These are phyloP conservation scores for Artemisia annua DNA, from an alignment of 129 eudicot genomes.

Conservation along the genomic window DNA sequence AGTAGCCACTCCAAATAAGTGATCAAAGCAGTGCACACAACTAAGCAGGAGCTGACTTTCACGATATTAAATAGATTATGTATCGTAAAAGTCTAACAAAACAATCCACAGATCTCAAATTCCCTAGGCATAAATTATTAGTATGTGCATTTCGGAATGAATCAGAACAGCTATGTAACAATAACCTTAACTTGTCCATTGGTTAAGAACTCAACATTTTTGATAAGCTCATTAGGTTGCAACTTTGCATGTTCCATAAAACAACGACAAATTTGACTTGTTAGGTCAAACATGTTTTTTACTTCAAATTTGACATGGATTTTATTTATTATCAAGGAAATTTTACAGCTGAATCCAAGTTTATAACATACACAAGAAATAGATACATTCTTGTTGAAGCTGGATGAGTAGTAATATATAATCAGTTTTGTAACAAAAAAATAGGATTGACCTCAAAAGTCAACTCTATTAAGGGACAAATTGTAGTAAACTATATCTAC, in stretches of 20 bases:
- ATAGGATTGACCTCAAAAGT: slow-evolving; percentile 23
- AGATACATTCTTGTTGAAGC: slow-evolving; percentile 19
- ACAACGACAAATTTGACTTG: not conserved
- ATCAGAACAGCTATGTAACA: not conserved
- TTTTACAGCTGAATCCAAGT: not conserved
- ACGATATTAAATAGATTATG: not conserved
- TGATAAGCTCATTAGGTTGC: not conserved
- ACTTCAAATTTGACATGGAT: not conserved
- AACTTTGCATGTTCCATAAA: not conserved
- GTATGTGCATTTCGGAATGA: slow-evolving; percentile 3
- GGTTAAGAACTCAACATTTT: not conserved
- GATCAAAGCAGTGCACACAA: slow-evolving; percentile 36
- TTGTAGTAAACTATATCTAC: not conserved
- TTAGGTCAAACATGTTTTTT: slow-evolving; percentile 7
- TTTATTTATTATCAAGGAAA: not conserved
- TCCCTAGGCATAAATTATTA: not conserved
- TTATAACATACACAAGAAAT: not conserved
- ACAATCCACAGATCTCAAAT: slow-evolving; percentile 5
- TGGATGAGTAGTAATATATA: not conserved
- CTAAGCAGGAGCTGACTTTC: slow-evolving; percentile 47
- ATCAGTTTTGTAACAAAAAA: not conserved
- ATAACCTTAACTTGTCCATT: not conserved
- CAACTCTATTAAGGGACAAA: slow-evolving; percentile 4
- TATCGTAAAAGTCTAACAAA: slow-evolving; percentile 24
- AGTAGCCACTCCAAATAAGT: slow-evolving; percentile 32